Evolutionary conservation across 2,329 filamentous ascomycete genomes (phyloP).

Genomic region (Hawksworthiomyces lignivorus): DNA sequence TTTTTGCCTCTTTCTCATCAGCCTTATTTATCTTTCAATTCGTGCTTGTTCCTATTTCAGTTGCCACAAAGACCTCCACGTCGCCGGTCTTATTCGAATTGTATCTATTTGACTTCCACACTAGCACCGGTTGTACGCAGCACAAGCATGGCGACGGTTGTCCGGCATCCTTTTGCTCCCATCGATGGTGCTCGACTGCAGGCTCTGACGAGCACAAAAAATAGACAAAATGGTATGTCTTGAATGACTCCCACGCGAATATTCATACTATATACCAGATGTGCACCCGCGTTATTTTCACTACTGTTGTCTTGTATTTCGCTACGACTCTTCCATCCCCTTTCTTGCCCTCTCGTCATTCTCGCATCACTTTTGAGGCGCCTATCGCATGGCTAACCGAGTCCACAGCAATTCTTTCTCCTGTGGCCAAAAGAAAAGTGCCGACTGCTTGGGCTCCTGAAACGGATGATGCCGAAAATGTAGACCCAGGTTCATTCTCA

Average conservation of each 20-base stretch:
- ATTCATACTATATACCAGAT: too few relatives aligned
- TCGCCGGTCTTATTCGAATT: too few relatives aligned
- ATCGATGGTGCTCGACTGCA: constrained; percentile 63
- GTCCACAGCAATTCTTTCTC: constrained; percentile 31
- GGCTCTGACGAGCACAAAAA: constrained; percentile 66
- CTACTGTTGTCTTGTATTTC: neutral
- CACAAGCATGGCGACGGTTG: constrained; percentile 48
- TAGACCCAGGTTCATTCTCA: constrained; percentile 48
- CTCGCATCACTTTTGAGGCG: neutral
- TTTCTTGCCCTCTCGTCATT: neutral
- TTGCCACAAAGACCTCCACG: too few relatives aligned
- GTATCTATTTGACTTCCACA: too few relatives aligned
- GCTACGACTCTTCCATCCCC: too few relatives aligned
- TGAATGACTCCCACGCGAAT: too few relatives aligned
- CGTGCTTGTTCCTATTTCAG: too few relatives aligned
- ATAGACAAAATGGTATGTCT: constrained; percentile 63
- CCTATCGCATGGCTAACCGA: neutral
- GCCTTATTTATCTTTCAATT: too few relatives aligned
- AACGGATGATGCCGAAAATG: constrained; percentile 50
- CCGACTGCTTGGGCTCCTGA: constrained; percentile 40
- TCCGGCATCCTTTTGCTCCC: constrained; percentile 68
- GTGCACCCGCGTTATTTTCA: too few relatives aligned
- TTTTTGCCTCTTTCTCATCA: too few relatives aligned
- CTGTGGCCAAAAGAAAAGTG: constrained; percentile 51
- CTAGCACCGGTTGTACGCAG: too few relatives aligned